Evolutionary conservation across 1,284 basidiomycete species (phyloP), one percentile per base, ranked within the genome.

Genomic region (Singerocomus rubriflavus): DNA sequence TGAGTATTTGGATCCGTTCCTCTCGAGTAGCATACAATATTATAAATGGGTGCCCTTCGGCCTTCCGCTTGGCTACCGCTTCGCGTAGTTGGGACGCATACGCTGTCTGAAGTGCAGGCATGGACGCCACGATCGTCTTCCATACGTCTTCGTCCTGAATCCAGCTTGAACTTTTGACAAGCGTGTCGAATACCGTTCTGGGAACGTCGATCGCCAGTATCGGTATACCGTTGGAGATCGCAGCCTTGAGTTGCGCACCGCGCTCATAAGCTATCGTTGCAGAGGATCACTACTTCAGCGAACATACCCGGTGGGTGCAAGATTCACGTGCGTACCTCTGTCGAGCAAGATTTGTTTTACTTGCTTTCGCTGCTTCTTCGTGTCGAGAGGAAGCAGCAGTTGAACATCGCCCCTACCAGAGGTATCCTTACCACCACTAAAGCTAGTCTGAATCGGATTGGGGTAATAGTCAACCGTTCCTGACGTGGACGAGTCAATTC

Each of bases 201-300:
- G 82, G 72, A 4, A 90, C 80, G 52, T 91, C 88, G 9, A 91
- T 74, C 1, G 81, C 87, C 14, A 91, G 69, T n/a, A 80, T 80
- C 3, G 85, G 85, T 46, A 88, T 70, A 2, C 81, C 80, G 9
- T 70, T 73, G 53, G 81, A 76, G 29, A 85, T 70, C 0, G 81
- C 74, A 8, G 74, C 71, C 63, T 81, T 82, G 52, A 88, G 69
- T 38, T 79, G 73, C 13, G 71, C 66, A 25, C 73, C 72, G 31
- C 76, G 81, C 53, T 88, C 84, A 52, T 83, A 85, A 0, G 86
- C 87, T 84, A 56, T 37, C 0, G 30, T 11, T 26, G n/a, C 7
- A 6, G 32, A 27, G 43, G 40, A 32, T 53, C 48, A 35, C 54
- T 33, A 36, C 5, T 16, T n/a, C 6, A 10, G 41, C 50, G n/a